Evolutionary conservation across 164 flowering plant genomes (phyloP), one percentile per base, ranked within the genome.

Genomic region (Tetrastigma voinierianum): DNA sequence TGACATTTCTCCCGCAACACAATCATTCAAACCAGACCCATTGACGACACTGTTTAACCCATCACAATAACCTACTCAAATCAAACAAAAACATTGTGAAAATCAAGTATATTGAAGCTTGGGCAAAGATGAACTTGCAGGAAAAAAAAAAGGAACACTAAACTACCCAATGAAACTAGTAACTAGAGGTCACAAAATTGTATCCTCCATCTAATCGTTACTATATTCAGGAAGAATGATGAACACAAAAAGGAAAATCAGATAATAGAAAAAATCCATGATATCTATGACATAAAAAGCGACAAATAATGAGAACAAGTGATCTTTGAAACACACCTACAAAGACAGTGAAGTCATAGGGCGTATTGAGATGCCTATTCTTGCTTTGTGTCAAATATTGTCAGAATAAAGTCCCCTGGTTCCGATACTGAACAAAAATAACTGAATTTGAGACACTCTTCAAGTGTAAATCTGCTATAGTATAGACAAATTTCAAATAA

Each of bases 11-110:
- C 98, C 97, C 44, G 89, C 93, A 59, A 78, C 65, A 9, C 97
- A 91, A 67, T 51, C 57, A 59, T 84, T 69, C 69, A 94, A 80
- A 74, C 96, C 98, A 67, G 98, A 82, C 54, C 98, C 98, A 76
- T 94, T 94, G 47, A 87, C 77, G 48, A 91, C 73, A 70, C 96
- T 91, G 62, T 74, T 79, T 7, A 67, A 32, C 51, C 89, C 96
- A 86, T 90, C 80, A 57, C 92, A 88, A 71, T 90, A 90, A 61
- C 96, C 98, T 93, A 72, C 40, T 55, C 59, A 69, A 51, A 12
- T 21, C 4, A 52, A 55, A 18, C n/a, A 53, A 40, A 15, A 40
- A n/a, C n/a, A n/a, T n/a, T n/a, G n/a, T n/a, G n/a, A n/a, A n/a
- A n/a, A n/a, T n/a, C n/a, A 32, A 32, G 40, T 32, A 3, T 32